phyloP scores from a whole-genome alignment of 257 asterid species.

The Solanum chmielewskii region DNA sequence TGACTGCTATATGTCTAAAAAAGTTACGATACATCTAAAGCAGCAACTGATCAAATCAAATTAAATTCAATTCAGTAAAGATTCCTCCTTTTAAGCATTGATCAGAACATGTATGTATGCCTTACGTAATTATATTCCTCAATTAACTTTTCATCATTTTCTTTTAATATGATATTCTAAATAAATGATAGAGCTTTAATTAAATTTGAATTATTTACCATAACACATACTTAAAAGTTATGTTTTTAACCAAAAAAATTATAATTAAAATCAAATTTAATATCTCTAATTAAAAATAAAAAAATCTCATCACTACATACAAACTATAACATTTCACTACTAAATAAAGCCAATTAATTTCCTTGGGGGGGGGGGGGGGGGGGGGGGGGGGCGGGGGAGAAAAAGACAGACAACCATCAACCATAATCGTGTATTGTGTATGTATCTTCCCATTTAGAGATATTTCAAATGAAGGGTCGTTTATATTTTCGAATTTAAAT shows the following conservation, averaged over 20 bases:
- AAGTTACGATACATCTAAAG: not conserved
- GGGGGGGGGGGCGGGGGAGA: not conserved
- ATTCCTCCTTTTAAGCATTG: not conserved
- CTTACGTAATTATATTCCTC: not conserved
- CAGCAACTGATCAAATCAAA: not conserved
- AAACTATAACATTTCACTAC: not conserved
- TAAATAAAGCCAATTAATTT: not conserved
- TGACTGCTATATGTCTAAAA: not conserved
- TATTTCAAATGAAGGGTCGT: not conserved
- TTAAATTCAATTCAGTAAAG: not conserved
- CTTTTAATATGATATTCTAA: too few species aligned
- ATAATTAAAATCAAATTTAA: accelerated
- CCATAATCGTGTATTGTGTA: not conserved
- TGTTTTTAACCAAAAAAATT: too few species aligned
- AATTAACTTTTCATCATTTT: not conserved
- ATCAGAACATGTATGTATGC: not conserved
- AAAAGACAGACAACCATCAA: not conserved
- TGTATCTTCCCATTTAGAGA: not conserved
- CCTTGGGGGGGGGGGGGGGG: not conserved
- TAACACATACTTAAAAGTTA: too few species aligned
- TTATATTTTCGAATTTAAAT: too few species aligned
- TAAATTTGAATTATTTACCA: accelerated
- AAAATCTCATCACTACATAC: too few species aligned
- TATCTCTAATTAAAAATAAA: too few species aligned
- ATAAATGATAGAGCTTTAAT: too few species aligned